Conservation (phyloP, 768 basidiomycete genomes). For the Tubosaeta sp. region DNA sequence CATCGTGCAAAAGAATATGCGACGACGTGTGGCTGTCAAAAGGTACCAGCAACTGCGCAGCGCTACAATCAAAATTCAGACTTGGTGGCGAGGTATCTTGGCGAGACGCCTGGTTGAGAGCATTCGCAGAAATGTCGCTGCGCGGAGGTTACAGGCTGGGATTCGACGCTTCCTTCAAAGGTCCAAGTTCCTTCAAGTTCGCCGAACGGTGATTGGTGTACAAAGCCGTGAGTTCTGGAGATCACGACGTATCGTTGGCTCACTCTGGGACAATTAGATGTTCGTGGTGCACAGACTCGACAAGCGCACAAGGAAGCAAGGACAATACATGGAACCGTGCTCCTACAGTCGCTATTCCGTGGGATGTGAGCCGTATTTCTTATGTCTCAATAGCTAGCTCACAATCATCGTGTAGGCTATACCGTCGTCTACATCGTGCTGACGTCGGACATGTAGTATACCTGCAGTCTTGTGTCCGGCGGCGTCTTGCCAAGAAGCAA, state of each 20-base stretch:
- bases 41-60: slow-evolving; percentile 66
- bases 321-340: slow-evolving; percentile 56
- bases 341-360: slow-evolving; percentile 79
- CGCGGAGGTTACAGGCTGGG: slow-evolving; percentile 69
- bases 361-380: slow-evolving; percentile 67
- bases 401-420: slow-evolving; percentile 38
- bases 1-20: slow-evolving; percentile 96
- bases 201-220: slow-evolving; percentile 60
- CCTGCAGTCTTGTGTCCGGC: slow-evolving; percentile 89
- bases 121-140: slow-evolving; percentile 71
- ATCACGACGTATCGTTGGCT: not conserved
- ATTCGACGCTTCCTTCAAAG: slow-evolving; percentile 72
- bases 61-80: slow-evolving; percentile 83
- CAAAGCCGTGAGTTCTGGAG: slow-evolving; percentile 72
- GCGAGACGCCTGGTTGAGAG: slow-evolving; percentile 68
- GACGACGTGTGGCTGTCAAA: slow-evolving; percentile 78
- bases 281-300: slow-evolving; percentile 74
- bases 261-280: slow-evolving; percentile 39
- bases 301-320: slow-evolving; percentile 53
- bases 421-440: slow-evolving; percentile 48
- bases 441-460: slow-evolving; percentile 75
- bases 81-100: slow-evolving; percentile 89
- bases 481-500: slow-evolving; percentile 81
- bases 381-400: not conserved
- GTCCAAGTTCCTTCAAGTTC: slow-evolving; percentile 59